A percentile compares a stretch with the other conserved stretches of the same genome.
phyloP scores from a whole-genome alignment of 176 grass and related monocot species.

The Oryza coarctata region DNA sequence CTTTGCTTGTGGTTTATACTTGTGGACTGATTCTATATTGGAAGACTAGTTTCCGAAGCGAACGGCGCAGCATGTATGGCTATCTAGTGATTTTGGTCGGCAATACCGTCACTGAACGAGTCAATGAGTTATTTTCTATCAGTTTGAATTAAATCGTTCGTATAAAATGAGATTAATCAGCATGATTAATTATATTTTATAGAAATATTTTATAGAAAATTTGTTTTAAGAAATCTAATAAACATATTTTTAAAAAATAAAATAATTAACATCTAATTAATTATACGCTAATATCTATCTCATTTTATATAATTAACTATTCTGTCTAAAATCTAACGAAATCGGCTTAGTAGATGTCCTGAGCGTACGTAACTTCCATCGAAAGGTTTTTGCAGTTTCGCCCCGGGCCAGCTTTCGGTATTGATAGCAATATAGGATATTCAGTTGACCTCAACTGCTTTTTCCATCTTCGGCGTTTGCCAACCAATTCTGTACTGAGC shows the following conservation, averaged over 20 bases:
- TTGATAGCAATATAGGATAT: background rate
- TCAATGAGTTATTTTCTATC: too few relatives aligned
- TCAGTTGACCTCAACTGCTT: background rate
- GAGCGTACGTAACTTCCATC: background rate
- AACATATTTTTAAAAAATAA: too few relatives aligned
- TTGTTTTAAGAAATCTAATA: too few relatives aligned
- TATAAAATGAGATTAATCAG: too few relatives aligned
- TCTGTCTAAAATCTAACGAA: too few relatives aligned
- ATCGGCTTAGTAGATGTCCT: background rate
- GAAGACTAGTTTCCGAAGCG: background rate
- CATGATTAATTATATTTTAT: too few relatives aligned
- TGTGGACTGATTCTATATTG: background rate
- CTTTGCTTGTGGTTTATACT: conserved; percentile 10
- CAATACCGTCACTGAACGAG: background rate
- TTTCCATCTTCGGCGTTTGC: background rate
- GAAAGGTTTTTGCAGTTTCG: background rate
- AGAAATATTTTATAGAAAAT: too few relatives aligned
- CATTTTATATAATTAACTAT: too few relatives aligned
- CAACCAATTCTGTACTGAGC: background rate
- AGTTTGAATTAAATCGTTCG: too few relatives aligned
- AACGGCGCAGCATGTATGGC: background rate
- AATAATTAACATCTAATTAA: too few relatives aligned
- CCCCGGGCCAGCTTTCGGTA: background rate
- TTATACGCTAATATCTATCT: too few relatives aligned
- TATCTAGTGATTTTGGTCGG: conserved; percentile 11